phyloP scores from a whole-genome alignment of 129 eudicot genomes.

The Flaveria linearis region DNA sequence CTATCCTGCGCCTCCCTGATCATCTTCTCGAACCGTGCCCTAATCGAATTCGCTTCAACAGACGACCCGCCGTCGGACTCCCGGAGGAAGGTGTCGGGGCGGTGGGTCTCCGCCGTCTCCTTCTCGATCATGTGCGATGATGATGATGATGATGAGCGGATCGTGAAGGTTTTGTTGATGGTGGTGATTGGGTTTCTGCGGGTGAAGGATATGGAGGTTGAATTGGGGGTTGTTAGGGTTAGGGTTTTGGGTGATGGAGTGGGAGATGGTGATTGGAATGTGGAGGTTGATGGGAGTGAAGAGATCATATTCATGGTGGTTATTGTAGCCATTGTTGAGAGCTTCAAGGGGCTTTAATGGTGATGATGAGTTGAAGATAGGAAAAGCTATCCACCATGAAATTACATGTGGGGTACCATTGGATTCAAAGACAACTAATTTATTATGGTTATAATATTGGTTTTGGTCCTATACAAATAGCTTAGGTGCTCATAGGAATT shows the following conservation, averaged over 20 bases:
- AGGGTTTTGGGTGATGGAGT: slow-evolving; percentile 19
- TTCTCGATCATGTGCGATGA: slow-evolving; percentile 72
- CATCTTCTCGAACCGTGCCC: slow-evolving; percentile 87
- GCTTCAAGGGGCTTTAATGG: neutral
- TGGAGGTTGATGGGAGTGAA: slow-evolving; percentile 33
- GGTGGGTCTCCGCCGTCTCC: slow-evolving; percentile 60
- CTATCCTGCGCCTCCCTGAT: slow-evolving; percentile 82
- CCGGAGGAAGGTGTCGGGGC: slow-evolving; percentile 74
- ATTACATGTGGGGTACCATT: slow-evolving; percentile 23
- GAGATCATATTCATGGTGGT: slow-evolving; percentile 38
- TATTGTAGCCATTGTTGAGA: neutral
- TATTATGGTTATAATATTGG: neutral
- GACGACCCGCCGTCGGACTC: slow-evolving; percentile 48
- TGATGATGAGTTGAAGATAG: slow-evolving; percentile 26
- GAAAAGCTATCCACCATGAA: slow-evolving; percentile 37
- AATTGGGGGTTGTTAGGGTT: slow-evolving; percentile 11
- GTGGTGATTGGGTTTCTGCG: slow-evolving; percentile 20
- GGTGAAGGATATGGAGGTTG: slow-evolving; percentile 11
- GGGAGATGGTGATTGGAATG: slow-evolving; percentile 32
- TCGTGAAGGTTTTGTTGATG: neutral
- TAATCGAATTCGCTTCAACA: slow-evolving; percentile 31
- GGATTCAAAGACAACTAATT: neutral
- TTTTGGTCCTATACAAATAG: slow-evolving; percentile 22
- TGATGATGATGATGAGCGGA: slow-evolving; percentile 39
- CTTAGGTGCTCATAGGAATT: slow-evolving; percentile 21